Evolutionary conservation across 768 basidiomycete genomes (phyloP).

Genomic region (Leccinum fibrillosum): DNA sequence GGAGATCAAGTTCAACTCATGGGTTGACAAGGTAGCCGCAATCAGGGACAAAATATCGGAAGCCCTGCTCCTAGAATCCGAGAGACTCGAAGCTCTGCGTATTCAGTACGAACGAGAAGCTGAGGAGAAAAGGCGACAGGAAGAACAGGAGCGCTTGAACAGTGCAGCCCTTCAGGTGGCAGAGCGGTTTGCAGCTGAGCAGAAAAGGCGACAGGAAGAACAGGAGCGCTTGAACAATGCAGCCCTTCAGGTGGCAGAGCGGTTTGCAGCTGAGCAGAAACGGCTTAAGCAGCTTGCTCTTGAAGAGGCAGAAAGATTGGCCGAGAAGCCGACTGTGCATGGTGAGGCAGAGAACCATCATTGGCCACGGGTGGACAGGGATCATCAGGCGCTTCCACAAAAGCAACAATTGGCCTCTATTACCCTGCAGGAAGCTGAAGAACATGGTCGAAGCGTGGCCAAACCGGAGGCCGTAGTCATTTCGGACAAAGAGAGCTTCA

Average conservation of each 20-base stretch:
- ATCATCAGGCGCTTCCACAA: not conserved
- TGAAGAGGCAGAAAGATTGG: not conserved
- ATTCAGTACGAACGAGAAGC: slow-evolving; percentile 25
- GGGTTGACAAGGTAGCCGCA: slow-evolving; percentile 38
- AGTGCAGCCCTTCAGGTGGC: too few species aligned
- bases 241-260: slow-evolving; percentile 34
- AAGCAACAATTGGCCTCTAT: not conserved
- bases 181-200: slow-evolving; percentile 8
- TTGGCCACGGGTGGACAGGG: slow-evolving; percentile 13
- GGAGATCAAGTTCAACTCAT: slow-evolving; percentile 45
- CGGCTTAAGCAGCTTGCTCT: slow-evolving; percentile 28
- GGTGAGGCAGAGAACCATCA: slow-evolving; percentile 29
- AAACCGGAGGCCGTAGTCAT: not conserved
- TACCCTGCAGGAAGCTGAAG: not conserved
- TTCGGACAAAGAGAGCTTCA: not conserved
- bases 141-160: slow-evolving; percentile 27
- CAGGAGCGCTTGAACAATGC: slow-evolving; percentile 29
- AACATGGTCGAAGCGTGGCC: not conserved
- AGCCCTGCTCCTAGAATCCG: slow-evolving; percentile 39
- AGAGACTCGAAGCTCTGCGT: slow-evolving; percentile 40
- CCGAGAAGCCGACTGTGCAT: slow-evolving; percentile 14
- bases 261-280: slow-evolving; percentile 22
- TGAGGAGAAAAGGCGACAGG: slow-evolving; percentile 18
- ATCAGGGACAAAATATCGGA: slow-evolving; percentile 38
- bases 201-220: slow-evolving; percentile 17